Conservation (phyloP, 1,139 yeast genomes). For the Saccharomyces hybrid region DNA sequence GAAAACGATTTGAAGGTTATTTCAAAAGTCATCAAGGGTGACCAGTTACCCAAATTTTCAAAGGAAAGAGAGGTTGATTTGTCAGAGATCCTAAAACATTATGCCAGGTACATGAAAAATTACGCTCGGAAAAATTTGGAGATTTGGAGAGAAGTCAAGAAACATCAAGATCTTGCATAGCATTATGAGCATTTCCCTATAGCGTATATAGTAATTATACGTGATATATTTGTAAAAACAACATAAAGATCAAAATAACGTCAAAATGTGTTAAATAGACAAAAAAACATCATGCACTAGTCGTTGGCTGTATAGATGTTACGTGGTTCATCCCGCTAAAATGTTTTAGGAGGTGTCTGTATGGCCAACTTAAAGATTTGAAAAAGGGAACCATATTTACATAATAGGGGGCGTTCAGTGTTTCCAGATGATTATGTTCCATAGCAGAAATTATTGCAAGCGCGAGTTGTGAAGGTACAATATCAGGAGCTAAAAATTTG, state of each 20-base stretch:
- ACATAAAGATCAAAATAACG: neutral
- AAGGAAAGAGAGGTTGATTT: slow-evolving; percentile 27
- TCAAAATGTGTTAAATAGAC: neutral
- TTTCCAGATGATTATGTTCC: slow-evolving; percentile 57
- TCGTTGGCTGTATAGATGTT: slow-evolving; percentile 9
- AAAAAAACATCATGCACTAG: neutral
- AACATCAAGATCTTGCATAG: slow-evolving; percentile 9
- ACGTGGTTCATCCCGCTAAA: slow-evolving; percentile 27
- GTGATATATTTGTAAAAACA: neutral
- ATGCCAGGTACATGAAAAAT: slow-evolving; percentile 26
- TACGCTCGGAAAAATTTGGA: slow-evolving; percentile 32
- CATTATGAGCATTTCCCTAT: neutral
- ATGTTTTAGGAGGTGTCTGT: slow-evolving; percentile 34
- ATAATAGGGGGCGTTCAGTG: slow-evolving; percentile 66
- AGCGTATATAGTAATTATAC: neutral
- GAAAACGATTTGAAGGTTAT: slow-evolving; percentile 31
- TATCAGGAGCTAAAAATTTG: slow-evolving; percentile 67
- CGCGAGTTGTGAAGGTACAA: slow-evolving; percentile 64
- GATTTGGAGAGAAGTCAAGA: slow-evolving; percentile 34
- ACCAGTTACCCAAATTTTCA: slow-evolving; percentile 25
- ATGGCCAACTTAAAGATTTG: slow-evolving; percentile 67
- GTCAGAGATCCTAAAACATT: slow-evolving; percentile 19
- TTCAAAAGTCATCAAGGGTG: slow-evolving; percentile 26
- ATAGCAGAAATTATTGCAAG: slow-evolving; percentile 48
- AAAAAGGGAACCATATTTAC: slow-evolving; percentile 65